Percentiles rank a stretch among this genome's conserved stretches.
Conservation (phyloP, 2,329 filamentous ascomycete genomes). For the Penicillium sclerotiorum region DNA sequence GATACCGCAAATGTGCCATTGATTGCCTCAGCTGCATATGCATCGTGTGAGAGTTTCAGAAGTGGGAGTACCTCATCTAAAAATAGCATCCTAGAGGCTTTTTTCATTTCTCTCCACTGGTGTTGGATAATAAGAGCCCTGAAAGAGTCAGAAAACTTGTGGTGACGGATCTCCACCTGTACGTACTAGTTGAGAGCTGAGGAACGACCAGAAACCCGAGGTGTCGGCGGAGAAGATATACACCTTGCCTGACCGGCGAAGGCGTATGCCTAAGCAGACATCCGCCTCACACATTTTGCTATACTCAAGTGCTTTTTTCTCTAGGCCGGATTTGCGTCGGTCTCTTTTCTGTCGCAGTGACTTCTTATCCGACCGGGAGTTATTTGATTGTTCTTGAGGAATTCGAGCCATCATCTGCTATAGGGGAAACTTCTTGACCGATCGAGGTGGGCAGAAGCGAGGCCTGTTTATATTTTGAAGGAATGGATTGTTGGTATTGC, state of each 20-base stretch:
- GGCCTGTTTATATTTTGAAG: too few relatives aligned
- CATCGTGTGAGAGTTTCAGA: too few relatives aligned
- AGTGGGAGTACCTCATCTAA: background rate
- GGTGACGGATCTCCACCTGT: background rate
- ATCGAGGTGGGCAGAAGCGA: too few relatives aligned
- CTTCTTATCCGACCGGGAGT: conserved; percentile 9
- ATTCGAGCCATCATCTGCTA: too few relatives aligned
- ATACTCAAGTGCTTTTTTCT: conserved; percentile 15
- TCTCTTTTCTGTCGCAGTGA: conserved; percentile 12
- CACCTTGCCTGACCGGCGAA: conserved; percentile 10
- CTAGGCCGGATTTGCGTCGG: conserved; percentile 6
- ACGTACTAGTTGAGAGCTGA: conserved; percentile 8
- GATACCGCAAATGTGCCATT: too few relatives aligned
- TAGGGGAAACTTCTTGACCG: too few relatives aligned
- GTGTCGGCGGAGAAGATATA: conserved; percentile 12
- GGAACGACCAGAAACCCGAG: conserved; percentile 11
- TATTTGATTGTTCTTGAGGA: too few relatives aligned
- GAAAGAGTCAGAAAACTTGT: too few relatives aligned
- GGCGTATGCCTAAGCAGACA: conserved; percentile 15
- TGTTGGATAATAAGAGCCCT: conserved; percentile 11
- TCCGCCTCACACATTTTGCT: conserved; percentile 13
- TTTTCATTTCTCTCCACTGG: conserved; percentile 3
- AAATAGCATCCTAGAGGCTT: background rate
- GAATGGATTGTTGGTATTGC: too few relatives aligned
- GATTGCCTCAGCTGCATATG: too few relatives aligned